A percentile compares a stretch with the other conserved stretches of the same genome.
phyloP scores from a whole-genome alignment of 2,329 filamentous ascomycete species.

The Stagonosporopsis vannaccii region DNA sequence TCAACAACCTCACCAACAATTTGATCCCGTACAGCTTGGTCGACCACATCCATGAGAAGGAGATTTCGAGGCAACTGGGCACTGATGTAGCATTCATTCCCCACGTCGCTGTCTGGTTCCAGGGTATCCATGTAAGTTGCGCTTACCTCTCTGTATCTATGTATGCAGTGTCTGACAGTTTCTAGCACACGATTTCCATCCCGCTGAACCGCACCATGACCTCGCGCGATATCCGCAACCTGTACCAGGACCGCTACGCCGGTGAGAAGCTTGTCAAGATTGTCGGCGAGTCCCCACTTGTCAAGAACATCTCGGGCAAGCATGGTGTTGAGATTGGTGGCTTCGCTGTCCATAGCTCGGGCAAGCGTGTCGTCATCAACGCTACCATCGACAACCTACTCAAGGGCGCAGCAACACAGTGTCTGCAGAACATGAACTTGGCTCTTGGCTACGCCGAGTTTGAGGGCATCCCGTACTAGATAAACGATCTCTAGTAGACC shows the following conservation, averaged over 20 bases:
- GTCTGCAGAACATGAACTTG: conserved; percentile 94
- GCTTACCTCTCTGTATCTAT: neutral
- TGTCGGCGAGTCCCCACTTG: conserved; percentile 82
- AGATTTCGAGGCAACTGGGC: conserved; percentile 82
- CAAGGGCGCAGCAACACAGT: conserved; percentile 93
- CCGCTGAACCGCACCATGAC: conserved; percentile 87
- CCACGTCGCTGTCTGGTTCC: conserved; percentile 96
- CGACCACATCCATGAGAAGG: conserved; percentile 92
- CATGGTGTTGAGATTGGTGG: conserved; percentile 94
- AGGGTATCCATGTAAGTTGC: conserved; percentile 76
- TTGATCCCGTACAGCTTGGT: conserved; percentile 90
- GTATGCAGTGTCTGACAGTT: conserved; percentile 1
- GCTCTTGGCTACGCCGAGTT: conserved; percentile 89
- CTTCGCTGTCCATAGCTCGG: conserved; percentile 89
- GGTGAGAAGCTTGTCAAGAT: conserved; percentile 96
- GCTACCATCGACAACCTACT: conserved; percentile 92
- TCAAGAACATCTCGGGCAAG: conserved; percentile 83
- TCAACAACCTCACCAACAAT: conserved; percentile 82
- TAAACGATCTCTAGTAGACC: neutral
- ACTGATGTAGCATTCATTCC: conserved; percentile 83
- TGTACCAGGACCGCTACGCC: conserved; percentile 96
- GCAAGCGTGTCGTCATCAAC: conserved; percentile 92
- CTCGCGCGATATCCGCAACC: conserved; percentile 87
- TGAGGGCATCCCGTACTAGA: conserved; percentile 75
- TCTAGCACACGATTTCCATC: conserved; percentile 82